phyloP scores from a whole-genome alignment of 1,284 basidiomycete genomes.

The Sanghuangporus weigelae region DNA sequence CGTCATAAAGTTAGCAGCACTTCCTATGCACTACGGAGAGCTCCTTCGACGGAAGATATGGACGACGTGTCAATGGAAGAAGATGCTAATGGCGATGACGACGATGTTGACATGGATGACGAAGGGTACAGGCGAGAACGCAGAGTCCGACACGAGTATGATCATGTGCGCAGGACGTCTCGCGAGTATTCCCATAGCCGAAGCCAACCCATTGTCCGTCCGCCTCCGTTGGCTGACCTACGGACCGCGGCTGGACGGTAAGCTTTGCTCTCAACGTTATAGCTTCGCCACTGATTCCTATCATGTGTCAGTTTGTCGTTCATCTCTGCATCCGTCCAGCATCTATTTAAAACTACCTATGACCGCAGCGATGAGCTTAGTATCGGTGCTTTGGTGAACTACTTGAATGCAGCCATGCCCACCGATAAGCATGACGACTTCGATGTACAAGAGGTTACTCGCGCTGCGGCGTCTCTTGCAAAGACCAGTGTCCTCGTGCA shows the following conservation, averaged over 20 bases:
- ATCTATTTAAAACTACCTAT: constrained; percentile 15
- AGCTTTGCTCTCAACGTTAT: background rate
- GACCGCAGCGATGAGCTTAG: constrained; percentile 41
- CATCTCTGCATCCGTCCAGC: constrained; percentile 32
- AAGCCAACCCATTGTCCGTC: constrained; percentile 26
- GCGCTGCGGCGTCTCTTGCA: constrained; percentile 9
- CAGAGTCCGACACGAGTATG: background rate
- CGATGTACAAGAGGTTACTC: constrained; percentile 58
- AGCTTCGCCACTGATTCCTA: background rate
- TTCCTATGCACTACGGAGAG: background rate
- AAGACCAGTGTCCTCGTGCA: constrained; percentile 7
- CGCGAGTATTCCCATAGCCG: constrained; percentile 15
- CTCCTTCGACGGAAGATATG: background rate
- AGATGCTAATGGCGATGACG: constrained; percentile 1
- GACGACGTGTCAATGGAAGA: constrained; percentile 12
- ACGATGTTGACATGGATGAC: constrained; percentile 3
- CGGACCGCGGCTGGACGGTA: constrained; percentile 37
- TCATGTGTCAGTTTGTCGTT: background rate
- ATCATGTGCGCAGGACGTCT: background rate
- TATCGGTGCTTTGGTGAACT: constrained; percentile 58
- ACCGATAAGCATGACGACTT: constrained; percentile 74
- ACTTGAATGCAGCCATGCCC: constrained; percentile 69
- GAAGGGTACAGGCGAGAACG: background rate
- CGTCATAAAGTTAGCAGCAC: background rate
- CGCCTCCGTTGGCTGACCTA: constrained; percentile 46